These are phyloP conservation scores for Botrytis pseudocinerea DNA, from an alignment of 2,329 filamentous ascomycete species.

Conservation along the genomic window DNA sequence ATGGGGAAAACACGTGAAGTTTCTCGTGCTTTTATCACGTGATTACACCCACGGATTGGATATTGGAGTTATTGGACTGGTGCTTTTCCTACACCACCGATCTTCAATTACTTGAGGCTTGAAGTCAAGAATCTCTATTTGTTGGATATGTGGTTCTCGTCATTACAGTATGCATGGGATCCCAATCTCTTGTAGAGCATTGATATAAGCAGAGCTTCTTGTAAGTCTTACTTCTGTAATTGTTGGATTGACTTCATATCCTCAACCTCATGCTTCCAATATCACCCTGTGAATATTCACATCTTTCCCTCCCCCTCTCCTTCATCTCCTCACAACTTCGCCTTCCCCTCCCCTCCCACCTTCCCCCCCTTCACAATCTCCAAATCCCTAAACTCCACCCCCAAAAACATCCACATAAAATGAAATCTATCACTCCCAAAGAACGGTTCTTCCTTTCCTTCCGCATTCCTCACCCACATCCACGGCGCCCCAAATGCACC, in stretches of 20 bases:
- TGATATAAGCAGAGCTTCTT: no score
- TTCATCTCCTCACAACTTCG: constrained; percentile 8
- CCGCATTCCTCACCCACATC: constrained; percentile 64
- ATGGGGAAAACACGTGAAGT: constrained; percentile 17
- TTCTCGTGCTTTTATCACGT: neutral
- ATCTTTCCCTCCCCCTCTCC: neutral
- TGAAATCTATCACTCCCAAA: constrained; percentile 76
- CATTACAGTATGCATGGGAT: no score
- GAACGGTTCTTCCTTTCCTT: constrained; percentile 65
- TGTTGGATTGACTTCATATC: fast-evolving
- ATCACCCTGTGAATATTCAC: neutral
- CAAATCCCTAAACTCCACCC: constrained; percentile 58
- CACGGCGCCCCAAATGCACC: constrained; percentile 79
- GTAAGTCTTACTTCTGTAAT: neutral
- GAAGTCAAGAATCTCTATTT: neutral
- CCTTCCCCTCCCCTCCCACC: constrained; percentile 24
- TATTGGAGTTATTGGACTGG: neutral
- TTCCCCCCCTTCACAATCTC: constrained; percentile 43
- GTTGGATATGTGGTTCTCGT: neutral
- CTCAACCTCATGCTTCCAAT: neutral
- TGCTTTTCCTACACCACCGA: neutral
- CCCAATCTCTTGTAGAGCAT: no score
- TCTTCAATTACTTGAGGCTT: neutral
- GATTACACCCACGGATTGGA: no score
- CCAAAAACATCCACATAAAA: constrained; percentile 68